Conservation (phyloP, 2,329 filamentous ascomycete genomes). For the Pseudocercospora ulei region DNA sequence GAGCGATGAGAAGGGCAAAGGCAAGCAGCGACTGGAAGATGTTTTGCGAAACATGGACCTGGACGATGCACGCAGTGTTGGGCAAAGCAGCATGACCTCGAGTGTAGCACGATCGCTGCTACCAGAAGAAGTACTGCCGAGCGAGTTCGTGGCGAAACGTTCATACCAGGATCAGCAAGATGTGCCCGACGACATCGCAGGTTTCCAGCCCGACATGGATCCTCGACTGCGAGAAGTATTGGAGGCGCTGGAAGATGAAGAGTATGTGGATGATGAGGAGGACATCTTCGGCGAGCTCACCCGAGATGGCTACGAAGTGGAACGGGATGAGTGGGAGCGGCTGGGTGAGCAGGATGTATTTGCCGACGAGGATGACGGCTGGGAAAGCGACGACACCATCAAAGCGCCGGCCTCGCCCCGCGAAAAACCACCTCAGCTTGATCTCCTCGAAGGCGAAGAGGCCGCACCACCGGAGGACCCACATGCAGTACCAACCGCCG, state of each 20-base stretch:
- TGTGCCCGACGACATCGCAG: constrained; percentile 78
- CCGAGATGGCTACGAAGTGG: constrained; percentile 60
- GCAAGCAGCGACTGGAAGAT: constrained; percentile 72
- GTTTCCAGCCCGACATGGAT: constrained; percentile 98
- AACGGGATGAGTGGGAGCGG: constrained; percentile 68
- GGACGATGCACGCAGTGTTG: constrained; percentile 38
- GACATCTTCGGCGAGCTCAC: constrained; percentile 71
- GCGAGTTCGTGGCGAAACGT: constrained; percentile 63
- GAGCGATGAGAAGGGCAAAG: constrained; percentile 49
- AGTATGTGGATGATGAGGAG: constrained; percentile 76
- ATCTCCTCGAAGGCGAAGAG: constrained; percentile 45
- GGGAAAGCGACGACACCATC: constrained; percentile 90
- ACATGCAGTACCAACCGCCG: constrained; percentile 32
- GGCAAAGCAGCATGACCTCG: constrained; percentile 36
- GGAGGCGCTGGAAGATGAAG: constrained; percentile 90
- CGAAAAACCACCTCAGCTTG: constrained; percentile 26
- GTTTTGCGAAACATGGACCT: constrained; percentile 55
- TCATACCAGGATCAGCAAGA: constrained; percentile 92
- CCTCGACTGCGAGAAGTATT: constrained; percentile 80
- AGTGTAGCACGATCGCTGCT: constrained; percentile 43
- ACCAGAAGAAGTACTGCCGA: constrained; percentile 65
- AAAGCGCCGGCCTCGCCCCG: constrained; percentile 44
- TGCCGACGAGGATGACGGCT: constrained; percentile 57
- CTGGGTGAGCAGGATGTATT: constrained; percentile 32
- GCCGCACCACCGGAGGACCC: constrained; percentile 30